Base-by-base conservation (phyloP, 345 rosid genomes). In the Odontarrhena argentea region DNA sequence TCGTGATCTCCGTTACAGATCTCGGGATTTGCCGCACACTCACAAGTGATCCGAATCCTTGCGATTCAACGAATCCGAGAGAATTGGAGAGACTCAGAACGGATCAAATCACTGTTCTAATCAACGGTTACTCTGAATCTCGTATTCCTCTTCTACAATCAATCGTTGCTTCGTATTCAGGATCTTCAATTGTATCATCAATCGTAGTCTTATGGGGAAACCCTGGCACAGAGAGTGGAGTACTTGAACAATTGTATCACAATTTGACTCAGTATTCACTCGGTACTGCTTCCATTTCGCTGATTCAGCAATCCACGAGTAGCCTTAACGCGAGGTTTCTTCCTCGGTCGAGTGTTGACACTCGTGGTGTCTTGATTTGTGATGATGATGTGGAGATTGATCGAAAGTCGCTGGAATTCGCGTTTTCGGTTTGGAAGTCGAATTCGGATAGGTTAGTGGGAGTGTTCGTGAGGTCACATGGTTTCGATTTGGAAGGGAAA, bases 331-430 rank as follows among this genome's bases (percentile, higher is more conserved):
- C 76, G 15, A 76, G 96, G 9, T 86, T 88, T 81, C 77, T 86
- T 13, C 96, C 91, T 5, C 63, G 85, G 14, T 38, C 71, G 0
- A 78, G 77, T 24, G 65, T 88, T 15, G 18, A 25, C 58, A 88
- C 91, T 34, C 82, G 68, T 56, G 86, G 84, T 54, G 84, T 87
- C 46, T 34, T 85, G 63, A 76, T 85, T 25, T 83, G 94, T 43
- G 94, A 85, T 43, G 90, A 87, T 30, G 94, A 87, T 56, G 84
- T 83, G 14, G 86, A 87, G 73, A 77, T 85, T 3, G 90, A 83
- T 35, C 30, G 42, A 0, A 80, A 57, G 12, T 82, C 88, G 3
- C 51, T 85, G 24, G 85, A 79, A 1, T 85, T 87, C 8, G 87
- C 88, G 0, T 85, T 87, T 38, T 73, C 73, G 4, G 57, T 85